Percentiles rank a stretch among this genome's conserved stretches.
Conservation (phyloP, 1,284 basidiomycete genomes). For the Athelia sp. region DNA sequence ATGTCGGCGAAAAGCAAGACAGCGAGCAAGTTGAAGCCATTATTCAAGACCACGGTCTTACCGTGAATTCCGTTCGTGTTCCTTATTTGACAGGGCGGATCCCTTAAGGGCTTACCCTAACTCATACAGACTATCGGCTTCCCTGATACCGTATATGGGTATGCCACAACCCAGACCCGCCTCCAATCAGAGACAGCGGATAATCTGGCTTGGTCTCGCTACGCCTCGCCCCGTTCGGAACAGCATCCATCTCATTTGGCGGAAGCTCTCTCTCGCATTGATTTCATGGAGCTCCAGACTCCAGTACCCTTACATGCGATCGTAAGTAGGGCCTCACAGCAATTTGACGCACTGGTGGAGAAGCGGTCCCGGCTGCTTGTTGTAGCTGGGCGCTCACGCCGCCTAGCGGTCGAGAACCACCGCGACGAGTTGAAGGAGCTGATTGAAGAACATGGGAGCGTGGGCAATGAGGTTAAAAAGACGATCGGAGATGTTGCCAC, state of each 20-base stretch:
- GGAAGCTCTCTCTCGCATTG: slow-evolving; percentile 43
- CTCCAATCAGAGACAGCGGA: slow-evolving; percentile 71
- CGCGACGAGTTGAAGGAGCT: slow-evolving; percentile 58
- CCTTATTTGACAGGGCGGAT: slow-evolving; percentile 14
- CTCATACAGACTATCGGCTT: slow-evolving; percentile 23
- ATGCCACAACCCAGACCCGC: slow-evolving; percentile 49
- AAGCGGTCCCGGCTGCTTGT: slow-evolving; percentile 41
- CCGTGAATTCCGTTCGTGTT: slow-evolving; percentile 38
- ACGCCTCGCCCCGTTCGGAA: slow-evolving; percentile 24
- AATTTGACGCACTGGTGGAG: slow-evolving; percentile 11
- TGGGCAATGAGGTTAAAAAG: slow-evolving; percentile 61
- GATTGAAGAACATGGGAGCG: slow-evolving; percentile 48
- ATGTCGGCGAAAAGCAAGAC: slow-evolving; percentile 19
- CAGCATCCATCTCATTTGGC: slow-evolving; percentile 20
- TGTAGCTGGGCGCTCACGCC: slow-evolving; percentile 66
- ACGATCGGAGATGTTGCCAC: slow-evolving; percentile 81
- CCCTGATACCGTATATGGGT: slow-evolving; percentile 65
- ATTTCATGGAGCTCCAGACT: slow-evolving; percentile 49
- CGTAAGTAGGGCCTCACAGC: slow-evolving; percentile 25
- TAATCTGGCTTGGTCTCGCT: slow-evolving; percentile 56
- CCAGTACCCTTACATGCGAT: slow-evolving; percentile 51
- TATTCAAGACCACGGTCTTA: slow-evolving; percentile 29
- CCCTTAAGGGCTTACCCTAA: slow-evolving; percentile 14
- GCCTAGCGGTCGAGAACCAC: slow-evolving; percentile 64
- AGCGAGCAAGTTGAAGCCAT: slow-evolving; percentile 26